Evolutionary conservation across 345 rosid genomes (phyloP), one percentile per base, ranked within the genome.

Genomic region (Microcos paniculata): DNA sequence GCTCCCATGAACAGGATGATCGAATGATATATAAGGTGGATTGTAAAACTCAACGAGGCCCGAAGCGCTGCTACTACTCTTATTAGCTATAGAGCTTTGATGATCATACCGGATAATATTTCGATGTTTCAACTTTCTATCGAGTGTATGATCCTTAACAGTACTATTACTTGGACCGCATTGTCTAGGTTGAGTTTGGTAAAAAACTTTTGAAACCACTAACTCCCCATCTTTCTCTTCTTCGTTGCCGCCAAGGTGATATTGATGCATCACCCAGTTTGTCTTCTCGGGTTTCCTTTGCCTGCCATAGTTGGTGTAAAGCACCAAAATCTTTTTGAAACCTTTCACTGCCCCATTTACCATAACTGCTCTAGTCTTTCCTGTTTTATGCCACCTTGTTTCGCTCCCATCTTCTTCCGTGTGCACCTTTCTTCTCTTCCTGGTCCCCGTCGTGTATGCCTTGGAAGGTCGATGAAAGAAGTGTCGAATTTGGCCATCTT

Each of bases 251-350:
- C 98, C 98, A 52, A 92, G 87, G 78, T 94, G 98, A 80, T 92
- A 94, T 72, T 94, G 98, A 78, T 94, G 98, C 97, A 94, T 94
- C 42, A 94, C 98, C 98, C 98, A 94, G 80, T 86, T 91, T 45
- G 97, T 91, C 75, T 94, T 94, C 81, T 92, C 98, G 0, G 98
- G 97, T 62, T 92, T 92, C 78, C 84, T 88, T 70, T 92, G 92
- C 79, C 95, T 88, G 10, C 98, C 95, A 67, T 88, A 88, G 81
- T 94, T 94, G 42, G 95, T 91, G 89, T 94, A 94, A 53, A 94
- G 94, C 6, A 92, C 98, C 52, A 92, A 76, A 52, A 94, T 94
- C 79, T 94, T 92, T 85, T 94, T 94, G 84, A 89, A 94, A 19
- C 98, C 98, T 35, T 82, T 90, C 45, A 85, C 79, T 4, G 48